Evolutionary conservation across 192 early-diverging fungal species (phyloP).

Genomic region (Backusella morwellensis): DNA sequence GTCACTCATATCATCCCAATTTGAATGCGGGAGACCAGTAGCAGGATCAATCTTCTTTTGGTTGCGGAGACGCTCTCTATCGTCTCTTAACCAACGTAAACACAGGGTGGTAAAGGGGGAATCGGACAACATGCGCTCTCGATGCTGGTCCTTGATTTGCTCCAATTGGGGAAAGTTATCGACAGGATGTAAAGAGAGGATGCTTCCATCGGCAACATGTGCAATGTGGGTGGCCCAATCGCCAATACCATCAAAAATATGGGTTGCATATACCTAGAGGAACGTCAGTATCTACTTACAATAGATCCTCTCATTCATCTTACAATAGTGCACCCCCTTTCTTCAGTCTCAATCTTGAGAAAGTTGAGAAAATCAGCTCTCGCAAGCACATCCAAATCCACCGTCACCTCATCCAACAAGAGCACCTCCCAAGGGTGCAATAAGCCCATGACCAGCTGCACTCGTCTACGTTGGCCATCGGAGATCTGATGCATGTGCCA

Average conservation of each 20-base stretch:
- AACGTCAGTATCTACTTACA: no score
- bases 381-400: slow-evolving; percentile 80
- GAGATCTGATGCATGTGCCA: slow-evolving; percentile 72
- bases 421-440: slow-evolving; percentile 67
- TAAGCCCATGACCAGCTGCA: slow-evolving; percentile 76
- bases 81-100: slow-evolving; percentile 60
- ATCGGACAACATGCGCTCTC: slow-evolving; percentile 13
- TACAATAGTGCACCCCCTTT: slow-evolving; percentile 61
- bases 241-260: slow-evolving; percentile 78
- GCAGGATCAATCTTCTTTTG: slow-evolving; percentile 26
- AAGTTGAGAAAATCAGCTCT: slow-evolving; percentile 64
- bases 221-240: slow-evolving; percentile 74
- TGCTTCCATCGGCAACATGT: slow-evolving; percentile 59
- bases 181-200: slow-evolving; percentile 45
- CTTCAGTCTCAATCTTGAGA: slow-evolving; percentile 62
- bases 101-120: slow-evolving; percentile 34
- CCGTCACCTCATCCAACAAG: slow-evolving; percentile 78
- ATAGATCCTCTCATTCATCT: background rate
- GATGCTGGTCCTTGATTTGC: slow-evolving; percentile 21
- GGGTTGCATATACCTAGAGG: slow-evolving; percentile 64
- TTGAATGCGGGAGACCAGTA: slow-evolving; percentile 34
- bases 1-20: slow-evolving; percentile 47
- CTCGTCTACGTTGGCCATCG: slow-evolving; percentile 60
- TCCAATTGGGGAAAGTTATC: slow-evolving; percentile 57
- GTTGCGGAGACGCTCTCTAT: slow-evolving; percentile 35